Conservation (phyloP, 352 stramenopile genomes). For the Elongisporangium prolatum region DNA sequence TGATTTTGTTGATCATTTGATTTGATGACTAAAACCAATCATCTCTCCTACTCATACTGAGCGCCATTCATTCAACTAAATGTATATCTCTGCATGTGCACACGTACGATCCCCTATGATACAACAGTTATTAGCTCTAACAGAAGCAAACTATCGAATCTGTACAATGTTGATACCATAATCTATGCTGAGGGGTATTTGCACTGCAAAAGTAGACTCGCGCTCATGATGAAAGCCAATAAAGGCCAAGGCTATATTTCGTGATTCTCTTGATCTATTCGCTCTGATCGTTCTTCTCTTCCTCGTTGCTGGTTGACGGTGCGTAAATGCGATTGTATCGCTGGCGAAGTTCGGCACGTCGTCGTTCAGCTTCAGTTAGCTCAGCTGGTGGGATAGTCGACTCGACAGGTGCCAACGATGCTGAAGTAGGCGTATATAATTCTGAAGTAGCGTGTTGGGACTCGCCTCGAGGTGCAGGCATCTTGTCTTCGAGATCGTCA, state of each 20-base stretch:
- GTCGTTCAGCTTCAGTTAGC: conserved; percentile 40
- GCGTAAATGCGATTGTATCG: conserved; percentile 54
- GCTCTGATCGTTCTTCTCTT: conserved; percentile 26
- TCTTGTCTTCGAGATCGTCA: neutral
- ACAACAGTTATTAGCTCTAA: conserved; percentile 88
- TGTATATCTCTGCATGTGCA: neutral
- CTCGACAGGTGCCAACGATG: conserved; percentile 18
- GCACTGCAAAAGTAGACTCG: neutral
- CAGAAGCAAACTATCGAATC: conserved; percentile 75
- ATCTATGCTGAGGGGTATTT: conserved; percentile 36
- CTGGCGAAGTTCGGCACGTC: conserved; percentile 45
- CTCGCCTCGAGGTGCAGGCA: neutral
- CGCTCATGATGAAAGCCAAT: neutral
- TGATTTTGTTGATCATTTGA: conserved; percentile 19
- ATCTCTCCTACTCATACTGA: conserved; percentile 78
- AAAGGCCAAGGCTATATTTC: neutral
- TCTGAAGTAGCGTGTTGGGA: conserved; percentile 4
- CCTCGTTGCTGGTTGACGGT: conserved; percentile 22
- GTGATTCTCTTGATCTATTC: neutral
- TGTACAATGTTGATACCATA: conserved; percentile 27
- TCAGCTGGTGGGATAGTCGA: conserved; percentile 29
- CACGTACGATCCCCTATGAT: conserved; percentile 49
- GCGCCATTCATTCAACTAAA: conserved; percentile 15
- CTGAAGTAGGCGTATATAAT: conserved; percentile 2
- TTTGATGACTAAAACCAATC: conserved; percentile 44